A percentile compares a stretch with the other conserved stretches of the same genome.
Evolutionary conservation across 1,284 basidiomycete genomes (phyloP).

Genomic region (Boletus hoseneyae): DNA sequence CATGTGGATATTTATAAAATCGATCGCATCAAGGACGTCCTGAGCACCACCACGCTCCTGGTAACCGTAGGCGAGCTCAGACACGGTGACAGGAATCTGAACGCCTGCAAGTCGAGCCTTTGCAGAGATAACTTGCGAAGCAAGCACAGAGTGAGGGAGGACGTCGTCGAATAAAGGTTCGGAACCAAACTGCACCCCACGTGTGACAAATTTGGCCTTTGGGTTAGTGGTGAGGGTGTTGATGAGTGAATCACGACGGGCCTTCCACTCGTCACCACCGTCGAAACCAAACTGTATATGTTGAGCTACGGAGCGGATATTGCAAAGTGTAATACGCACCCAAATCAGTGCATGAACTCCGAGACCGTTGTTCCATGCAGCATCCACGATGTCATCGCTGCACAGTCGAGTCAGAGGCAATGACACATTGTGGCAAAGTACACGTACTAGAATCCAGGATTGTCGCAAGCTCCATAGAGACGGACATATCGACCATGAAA

Average conservation of each 20-base stretch:
- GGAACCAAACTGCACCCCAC: slow-evolving; percentile 69
- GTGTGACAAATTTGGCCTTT: slow-evolving; percentile 64
- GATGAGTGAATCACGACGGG: slow-evolving; percentile 53
- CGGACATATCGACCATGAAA: slow-evolving; percentile 71
- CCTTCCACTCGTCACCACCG: slow-evolving; percentile 51
- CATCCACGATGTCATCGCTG: slow-evolving; percentile 66
- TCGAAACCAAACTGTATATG: slow-evolving; percentile 58
- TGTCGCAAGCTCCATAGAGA: slow-evolving; percentile 66
- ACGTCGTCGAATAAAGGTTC: slow-evolving; percentile 70
- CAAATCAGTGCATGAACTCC: slow-evolving; percentile 75
- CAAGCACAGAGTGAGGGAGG: slow-evolving; percentile 50
- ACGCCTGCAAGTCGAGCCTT: slow-evolving; percentile 51
- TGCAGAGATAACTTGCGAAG: slow-evolving; percentile 49
- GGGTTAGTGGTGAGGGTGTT: slow-evolving; percentile 58
- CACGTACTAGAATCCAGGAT: slow-evolving; percentile 60
- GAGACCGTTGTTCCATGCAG: slow-evolving; percentile 65
- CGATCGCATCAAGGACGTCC: slow-evolving; percentile 59
- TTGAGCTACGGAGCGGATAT: slow-evolving; percentile 3
- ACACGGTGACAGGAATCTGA: slow-evolving; percentile 65
- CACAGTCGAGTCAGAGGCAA: neutral
- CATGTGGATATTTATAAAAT: slow-evolving; percentile 69
- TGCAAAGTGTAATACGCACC: slow-evolving; percentile 39
- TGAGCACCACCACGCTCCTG: slow-evolving; percentile 50
- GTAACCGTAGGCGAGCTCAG: slow-evolving; percentile 49
- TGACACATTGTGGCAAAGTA: neutral